Percentiles rank a stretch among this genome's conserved stretches.
Conservation (phyloP, 305 asterid species). For the Fraxinus greggii region DNA sequence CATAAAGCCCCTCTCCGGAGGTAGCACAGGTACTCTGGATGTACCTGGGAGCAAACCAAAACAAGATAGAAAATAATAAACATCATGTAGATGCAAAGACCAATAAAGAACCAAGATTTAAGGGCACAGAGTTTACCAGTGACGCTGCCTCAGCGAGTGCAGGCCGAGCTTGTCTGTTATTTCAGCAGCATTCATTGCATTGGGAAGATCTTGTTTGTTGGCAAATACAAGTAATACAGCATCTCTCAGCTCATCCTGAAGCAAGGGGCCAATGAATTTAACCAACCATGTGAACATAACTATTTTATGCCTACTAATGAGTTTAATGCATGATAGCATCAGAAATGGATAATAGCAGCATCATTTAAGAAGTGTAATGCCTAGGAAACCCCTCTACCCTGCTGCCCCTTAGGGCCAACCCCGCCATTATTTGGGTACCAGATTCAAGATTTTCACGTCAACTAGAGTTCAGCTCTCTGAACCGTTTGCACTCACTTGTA, state of each 20-base stretch:
- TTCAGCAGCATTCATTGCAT: constrained; percentile 85
- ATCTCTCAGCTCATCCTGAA: constrained; percentile 52
- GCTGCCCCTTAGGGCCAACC: not conserved
- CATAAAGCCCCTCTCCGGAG: constrained; percentile 54
- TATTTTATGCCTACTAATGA: not conserved
- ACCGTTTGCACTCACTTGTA: not conserved
- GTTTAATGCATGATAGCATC: not conserved
- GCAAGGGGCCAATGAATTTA: not conserved
- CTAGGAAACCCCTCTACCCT: not conserved
- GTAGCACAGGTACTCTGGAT: constrained; percentile 56
- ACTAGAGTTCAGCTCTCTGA: not conserved
- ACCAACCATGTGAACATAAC: not conserved
- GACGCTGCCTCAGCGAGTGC: constrained; percentile 81
- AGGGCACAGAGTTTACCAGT: constrained; percentile 42
- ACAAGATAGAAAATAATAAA: not conserved
- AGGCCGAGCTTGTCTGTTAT: constrained; percentile 76
- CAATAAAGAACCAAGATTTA: not conserved
- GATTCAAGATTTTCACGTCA: not conserved
- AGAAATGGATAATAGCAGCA: not conserved
- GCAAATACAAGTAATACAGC: constrained; percentile 68
- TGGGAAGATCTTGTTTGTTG: constrained; percentile 77
- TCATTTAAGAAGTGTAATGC: not conserved
- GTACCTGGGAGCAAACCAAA: constrained; percentile 35
- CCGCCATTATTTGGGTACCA: not conserved
- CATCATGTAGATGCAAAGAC: not conserved